phyloP scores from a whole-genome alignment of 2,329 filamentous ascomycete genomes.

The Alternaria arbusti region DNA sequence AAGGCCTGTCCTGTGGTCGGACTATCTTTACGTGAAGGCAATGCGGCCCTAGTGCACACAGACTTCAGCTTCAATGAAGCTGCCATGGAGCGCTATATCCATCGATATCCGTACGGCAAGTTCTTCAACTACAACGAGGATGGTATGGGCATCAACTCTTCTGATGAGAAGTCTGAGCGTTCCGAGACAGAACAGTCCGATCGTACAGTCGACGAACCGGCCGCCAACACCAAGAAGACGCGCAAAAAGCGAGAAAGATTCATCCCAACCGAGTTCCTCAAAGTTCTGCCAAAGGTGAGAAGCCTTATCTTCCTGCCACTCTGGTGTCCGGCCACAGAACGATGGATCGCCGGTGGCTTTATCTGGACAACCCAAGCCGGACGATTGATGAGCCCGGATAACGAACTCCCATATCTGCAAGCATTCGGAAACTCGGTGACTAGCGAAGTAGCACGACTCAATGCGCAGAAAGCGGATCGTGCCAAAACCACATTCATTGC shows the following conservation, averaged over 20 bases:
- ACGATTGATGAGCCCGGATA: constrained; percentile 39
- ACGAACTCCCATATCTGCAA: constrained; percentile 43
- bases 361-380: constrained; percentile 43
- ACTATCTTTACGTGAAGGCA: constrained; percentile 27
- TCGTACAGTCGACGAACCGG: constrained; percentile 20
- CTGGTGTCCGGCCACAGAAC: constrained; percentile 43
- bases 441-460: constrained; percentile 39
- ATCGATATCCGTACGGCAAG: constrained; percentile 41
- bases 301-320: constrained; percentile 47
- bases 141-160: constrained; percentile 39
- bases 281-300: constrained; percentile 41
- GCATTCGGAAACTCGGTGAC: constrained; percentile 46
- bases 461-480: constrained; percentile 40
- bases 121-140: constrained; percentile 46
- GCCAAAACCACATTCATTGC: constrained; percentile 52
- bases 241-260: constrained; percentile 38
- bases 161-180: constrained; percentile 39
- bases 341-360: constrained; percentile 43
- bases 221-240: constrained; percentile 13
- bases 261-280: constrained; percentile 41
- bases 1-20: constrained; percentile 35
- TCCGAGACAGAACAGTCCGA: constrained; percentile 41
- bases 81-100: constrained; percentile 44
- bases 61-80: constrained; percentile 42
- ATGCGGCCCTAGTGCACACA: constrained; percentile 26